Conservation (phyloP, 2,329 filamentous ascomycete species). For the Verticillium klebahnii region DNA sequence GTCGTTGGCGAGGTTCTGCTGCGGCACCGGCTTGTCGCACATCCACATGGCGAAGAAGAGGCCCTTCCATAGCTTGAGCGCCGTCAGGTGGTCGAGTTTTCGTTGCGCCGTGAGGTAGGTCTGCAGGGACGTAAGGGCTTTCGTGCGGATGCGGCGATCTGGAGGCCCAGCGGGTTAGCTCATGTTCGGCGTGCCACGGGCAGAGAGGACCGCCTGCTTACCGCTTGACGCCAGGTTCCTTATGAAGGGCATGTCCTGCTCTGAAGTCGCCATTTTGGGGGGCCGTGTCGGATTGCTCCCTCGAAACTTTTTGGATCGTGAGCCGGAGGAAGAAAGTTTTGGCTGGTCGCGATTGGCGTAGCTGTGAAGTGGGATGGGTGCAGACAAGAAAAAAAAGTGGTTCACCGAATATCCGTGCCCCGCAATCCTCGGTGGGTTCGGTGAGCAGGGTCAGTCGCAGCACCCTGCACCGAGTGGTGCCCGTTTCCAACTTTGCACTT, state of each 20-base stretch:
- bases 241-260: conserved; percentile 65
- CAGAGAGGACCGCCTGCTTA: conserved; percentile 32
- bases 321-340: conserved; percentile 1
- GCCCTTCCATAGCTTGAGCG: conserved; percentile 90
- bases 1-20: conserved; percentile 76
- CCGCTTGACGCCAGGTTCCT: conserved; percentile 81
- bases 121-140: conserved; percentile 71
- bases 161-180: conserved; percentile 3
- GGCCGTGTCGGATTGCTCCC: not conserved
- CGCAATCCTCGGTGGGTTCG: conserved; percentile 9
- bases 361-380: conserved; percentile 4
- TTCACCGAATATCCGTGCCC: conserved; percentile 11
- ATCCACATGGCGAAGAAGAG: conserved; percentile 94
- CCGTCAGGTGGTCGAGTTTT: conserved; percentile 61
- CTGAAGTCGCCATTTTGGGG: conserved; percentile 33
- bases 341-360: not conserved
- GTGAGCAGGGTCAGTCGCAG: not conserved
- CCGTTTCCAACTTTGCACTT: no score
- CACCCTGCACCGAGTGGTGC: no score
- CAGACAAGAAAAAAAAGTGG: conserved; percentile 11
- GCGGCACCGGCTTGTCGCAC: conserved; percentile 82
- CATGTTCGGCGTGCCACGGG: not conserved
- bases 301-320: not conserved
- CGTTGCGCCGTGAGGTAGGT: conserved; percentile 66
- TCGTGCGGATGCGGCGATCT: conserved; percentile 76